A percentile compares a stretch with the other conserved stretches of the same genome.
phyloP scores from a whole-genome alignment of 441 rosid species.

The Adansonia gregorii region DNA sequence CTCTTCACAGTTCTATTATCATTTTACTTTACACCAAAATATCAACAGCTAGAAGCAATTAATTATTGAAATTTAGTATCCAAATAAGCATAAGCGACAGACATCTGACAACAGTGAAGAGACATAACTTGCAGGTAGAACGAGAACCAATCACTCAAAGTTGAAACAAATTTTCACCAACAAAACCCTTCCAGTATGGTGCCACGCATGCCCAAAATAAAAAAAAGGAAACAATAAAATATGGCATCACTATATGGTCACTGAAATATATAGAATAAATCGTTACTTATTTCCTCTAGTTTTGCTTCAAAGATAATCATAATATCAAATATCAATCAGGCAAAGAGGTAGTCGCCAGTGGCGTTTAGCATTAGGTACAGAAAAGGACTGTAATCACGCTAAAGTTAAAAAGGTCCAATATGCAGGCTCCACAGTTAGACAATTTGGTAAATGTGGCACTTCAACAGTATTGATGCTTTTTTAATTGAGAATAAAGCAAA shows the following conservation, averaged over 20 bases:
- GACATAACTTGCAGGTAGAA: background rate
- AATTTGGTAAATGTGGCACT: conserved; percentile 32
- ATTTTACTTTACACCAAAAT: background rate
- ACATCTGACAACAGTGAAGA: background rate
- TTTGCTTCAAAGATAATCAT: conserved; percentile 8
- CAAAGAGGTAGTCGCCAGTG: conserved; percentile 25
- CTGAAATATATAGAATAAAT: background rate
- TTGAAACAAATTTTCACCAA: background rate
- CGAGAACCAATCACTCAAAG: conserved; percentile 9
- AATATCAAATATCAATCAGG: conserved; percentile 12
- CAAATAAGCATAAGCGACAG: background rate
- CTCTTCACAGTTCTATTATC: conserved; percentile 2
- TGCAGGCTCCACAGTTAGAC: conserved; percentile 47
- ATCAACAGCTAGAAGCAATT: background rate
- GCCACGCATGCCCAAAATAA: background rate
- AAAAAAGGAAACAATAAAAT: background rate
- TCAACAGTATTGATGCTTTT: conserved; percentile 30
- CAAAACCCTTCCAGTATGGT: background rate
- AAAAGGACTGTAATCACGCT: conserved; percentile 32
- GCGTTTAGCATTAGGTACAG: conserved; percentile 34
- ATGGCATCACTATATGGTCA: background rate
- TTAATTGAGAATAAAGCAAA: conserved; percentile 28
- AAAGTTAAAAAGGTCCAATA: conserved; percentile 32
- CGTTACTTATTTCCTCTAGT: background rate
- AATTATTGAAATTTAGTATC: background rate